These are phyloP conservation scores for Arctostaphylos glauca DNA, from an alignment of 148 eudicot genomes.

Conservation along the genomic window DNA sequence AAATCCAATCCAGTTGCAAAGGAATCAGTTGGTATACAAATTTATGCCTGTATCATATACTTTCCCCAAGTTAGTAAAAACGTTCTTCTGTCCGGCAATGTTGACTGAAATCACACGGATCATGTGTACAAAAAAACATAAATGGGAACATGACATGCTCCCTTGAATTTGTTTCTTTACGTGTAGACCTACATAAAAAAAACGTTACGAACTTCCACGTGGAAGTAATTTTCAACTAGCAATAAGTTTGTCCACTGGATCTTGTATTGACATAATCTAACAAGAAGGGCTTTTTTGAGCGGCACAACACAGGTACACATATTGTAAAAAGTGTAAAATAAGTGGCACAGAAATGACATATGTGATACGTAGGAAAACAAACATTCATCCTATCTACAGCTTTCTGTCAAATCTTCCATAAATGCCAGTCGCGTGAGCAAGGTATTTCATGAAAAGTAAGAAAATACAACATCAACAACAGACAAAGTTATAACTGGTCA, in stretches of 20 bases:
- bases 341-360: not conserved
- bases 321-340: not conserved
- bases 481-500: not conserved
- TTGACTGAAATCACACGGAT: not conserved
- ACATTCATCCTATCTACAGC: not conserved
- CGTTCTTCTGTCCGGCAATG: not conserved
- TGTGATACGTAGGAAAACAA: not conserved
- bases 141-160: not conserved
- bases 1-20: not conserved
- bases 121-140: not conserved
- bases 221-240: not conserved
- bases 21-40: not conserved
- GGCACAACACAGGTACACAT: not conserved
- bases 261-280: not conserved
- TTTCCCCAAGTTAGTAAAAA: not conserved
- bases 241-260: not conserved
- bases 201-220: not conserved
- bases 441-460: not conserved
- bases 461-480: conserved; percentile 11
- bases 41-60: not conserved
- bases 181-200: not conserved
- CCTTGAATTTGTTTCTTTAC: not conserved
- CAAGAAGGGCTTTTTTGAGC: not conserved
- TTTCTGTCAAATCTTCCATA: not conserved
- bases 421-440: not conserved